Evolutionary conservation across 345 rosid species (phyloP).

Genomic region (Arabidopsis thaliana): DNA sequence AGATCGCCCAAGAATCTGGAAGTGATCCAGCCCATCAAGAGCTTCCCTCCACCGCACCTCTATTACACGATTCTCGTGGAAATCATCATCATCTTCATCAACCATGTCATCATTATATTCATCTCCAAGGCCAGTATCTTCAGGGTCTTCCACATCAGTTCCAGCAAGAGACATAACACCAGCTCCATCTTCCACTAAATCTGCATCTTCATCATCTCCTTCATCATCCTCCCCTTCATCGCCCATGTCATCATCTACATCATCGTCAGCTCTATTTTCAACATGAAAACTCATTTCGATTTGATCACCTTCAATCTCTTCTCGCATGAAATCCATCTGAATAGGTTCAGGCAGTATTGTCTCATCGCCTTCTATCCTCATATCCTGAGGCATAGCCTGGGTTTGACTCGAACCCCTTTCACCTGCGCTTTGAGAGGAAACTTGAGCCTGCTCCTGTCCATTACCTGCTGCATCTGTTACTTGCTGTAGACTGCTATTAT

Average conservation of each 20-base stretch:
- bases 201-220: conserved; percentile 94
- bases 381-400: conserved; percentile 62
- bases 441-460: conserved; percentile 57
- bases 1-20: conserved; percentile 91
- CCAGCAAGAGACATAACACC: conserved; percentile 94
- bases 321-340: conserved; percentile 86
- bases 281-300: conserved; percentile 83
- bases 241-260: conserved; percentile 94
- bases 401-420: conserved; percentile 54
- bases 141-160: conserved; percentile 94
- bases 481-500: conserved; percentile 51
- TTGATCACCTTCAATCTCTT: conserved; percentile 82
- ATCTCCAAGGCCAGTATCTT: conserved; percentile 90
- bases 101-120: conserved; percentile 92
- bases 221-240: conserved; percentile 97
- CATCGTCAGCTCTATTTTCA: conserved; percentile 86
- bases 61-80: conserved; percentile 85
- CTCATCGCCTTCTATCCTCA: conserved; percentile 76
- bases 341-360: conserved; percentile 60
- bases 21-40: conserved; percentile 90
- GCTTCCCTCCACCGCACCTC: conserved; percentile 98
- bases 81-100: conserved; percentile 96
- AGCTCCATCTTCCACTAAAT: conserved; percentile 90
- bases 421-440: conserved; percentile 56
- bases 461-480: conserved; percentile 53